Base-by-base conservation (phyloP, 805 yeast genomes). In the Kuraishia capsulata region DNA sequence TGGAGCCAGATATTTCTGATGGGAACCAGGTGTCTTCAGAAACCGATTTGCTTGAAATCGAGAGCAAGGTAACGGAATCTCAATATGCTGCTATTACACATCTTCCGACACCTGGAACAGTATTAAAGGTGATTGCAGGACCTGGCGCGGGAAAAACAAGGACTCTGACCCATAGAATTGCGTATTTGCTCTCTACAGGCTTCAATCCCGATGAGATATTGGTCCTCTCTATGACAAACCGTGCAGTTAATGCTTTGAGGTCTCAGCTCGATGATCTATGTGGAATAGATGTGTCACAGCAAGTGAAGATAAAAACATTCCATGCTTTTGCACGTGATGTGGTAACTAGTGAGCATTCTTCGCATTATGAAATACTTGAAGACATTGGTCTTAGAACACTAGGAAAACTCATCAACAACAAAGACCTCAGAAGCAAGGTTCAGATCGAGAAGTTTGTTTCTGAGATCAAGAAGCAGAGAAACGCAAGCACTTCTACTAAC, bases 71-170 rank as follows among this genome's bases (percentile, higher is more conserved):
- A 21, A 74, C 81, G 0, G 55, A 54, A 3, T 52, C 71, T 0
- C 87, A 79, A 50, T 42, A 48, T 34, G 50, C 52, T 13, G 72
- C 76, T 4, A 70, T 78, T 8, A 49, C 55, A 1, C 54, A 56
- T 40, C 72, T 76, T 1, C 52, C 61, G 4, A 50, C 42, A 4
- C 59, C 63, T 5, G 52, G 60, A 14, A 56, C 64, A 5, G 56
- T 78, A 0, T 53, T 81, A 4, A 64, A 72, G 28, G 63, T 81
- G 2, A 59, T 66, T 6, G 83, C 88, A 0, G 87, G 87, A 0
- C 87, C 89, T 1, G 88, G 89, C 3, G 71, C 83, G 6, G 89
- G 90, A 2, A 81, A 81, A 49, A 79, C 88, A 0, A 59, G 62
- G 25, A 79, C 87, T 0, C 46, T 81, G 23, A 68, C 75, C 4